These are phyloP conservation scores for Cutaneotrichosporon mucoides DNA, from an alignment of 1,284 basidiomycete genomes.

Conservation along the genomic window DNA sequence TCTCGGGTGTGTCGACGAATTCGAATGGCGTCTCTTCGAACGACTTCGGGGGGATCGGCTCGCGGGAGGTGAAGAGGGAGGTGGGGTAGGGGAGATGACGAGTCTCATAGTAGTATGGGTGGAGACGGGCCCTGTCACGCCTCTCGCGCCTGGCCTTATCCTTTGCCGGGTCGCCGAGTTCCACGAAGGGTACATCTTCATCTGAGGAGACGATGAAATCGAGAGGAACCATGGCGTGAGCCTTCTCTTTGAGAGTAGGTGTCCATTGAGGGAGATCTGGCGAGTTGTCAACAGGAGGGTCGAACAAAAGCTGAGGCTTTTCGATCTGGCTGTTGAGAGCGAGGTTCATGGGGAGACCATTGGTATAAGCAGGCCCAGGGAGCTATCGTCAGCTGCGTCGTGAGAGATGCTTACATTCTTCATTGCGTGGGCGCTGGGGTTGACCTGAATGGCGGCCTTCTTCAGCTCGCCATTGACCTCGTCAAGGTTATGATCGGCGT, in stretches of 20 bases:
- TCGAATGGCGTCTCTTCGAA: constrained; percentile 68
- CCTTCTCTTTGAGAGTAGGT: constrained; percentile 60
- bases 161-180: not conserved
- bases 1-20: constrained; percentile 63
- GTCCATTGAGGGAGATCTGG: constrained; percentile 55
- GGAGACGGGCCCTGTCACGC: constrained; percentile 35
- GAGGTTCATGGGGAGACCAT: constrained; percentile 48
- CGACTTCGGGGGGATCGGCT: constrained; percentile 52
- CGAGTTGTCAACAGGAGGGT: constrained; percentile 58
- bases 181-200: constrained; percentile 8
- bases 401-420: constrained; percentile 4
- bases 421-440: constrained; percentile 13
- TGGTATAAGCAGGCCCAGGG: constrained; percentile 25
- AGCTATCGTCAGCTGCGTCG: constrained; percentile 18
- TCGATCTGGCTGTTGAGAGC: constrained; percentile 64
- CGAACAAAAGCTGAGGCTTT: constrained; percentile 77
- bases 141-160: not conserved
- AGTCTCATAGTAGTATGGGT: constrained; percentile 80
- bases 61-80: constrained; percentile 60
- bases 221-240: constrained; percentile 71
- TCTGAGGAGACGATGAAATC: constrained; percentile 46
- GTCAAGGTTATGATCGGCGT: constrained; percentile 64
- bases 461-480: constrained; percentile 68
- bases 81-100: constrained; percentile 66
- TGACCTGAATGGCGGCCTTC: constrained; percentile 49